Base-by-base conservation (phyloP, 306 rosid species). In the Prosopis cineraria region DNA sequence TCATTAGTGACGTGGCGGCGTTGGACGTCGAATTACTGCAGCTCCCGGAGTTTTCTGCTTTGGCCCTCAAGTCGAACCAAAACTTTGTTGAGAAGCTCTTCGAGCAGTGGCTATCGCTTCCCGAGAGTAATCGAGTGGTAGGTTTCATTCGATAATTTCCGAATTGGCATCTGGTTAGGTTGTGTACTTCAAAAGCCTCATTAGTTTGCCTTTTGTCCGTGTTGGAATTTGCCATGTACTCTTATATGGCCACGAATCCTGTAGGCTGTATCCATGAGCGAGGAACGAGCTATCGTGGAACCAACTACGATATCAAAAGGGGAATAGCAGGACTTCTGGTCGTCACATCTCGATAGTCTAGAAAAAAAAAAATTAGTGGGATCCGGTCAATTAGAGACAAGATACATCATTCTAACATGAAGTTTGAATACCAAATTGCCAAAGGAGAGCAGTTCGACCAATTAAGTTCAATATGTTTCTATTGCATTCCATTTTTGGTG, bases 61-160 rank as follows among this genome's bases (percentile, higher is more conserved):
- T 91, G 71, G 88, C 93, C 11, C 87, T 96, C 80, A 96, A 96
- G 86, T 84, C 98, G 27, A 93, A 93, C 82, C 79, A 83, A 44
- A 83, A 48, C 78, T 88, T 91, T 60, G 96, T 85, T 11, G 90
- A 93, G 83, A 86, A 87, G 82, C 94, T 96, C 58, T 96, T 90
- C 76, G 96, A 93, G 77, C 93, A 91, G 81, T 96, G 99, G 99
- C 94, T 96, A n/a, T 87, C 98, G 77, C 96, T 93, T 44, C 96
- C 97, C 0, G 93, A 86, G 40, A 88, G 86, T 76, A 88, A 90
- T 82, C 98, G 97, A n/a, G 80, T 91, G 97, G 99, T 96, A 95
- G 43, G 71, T 41, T 72, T 85, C 75, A 5, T 75, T 78, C 3
- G 14, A 3, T 59, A 33, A 43, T 63, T 74, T 37, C 4, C 1